phyloP scores from a whole-genome alignment of 2,329 filamentous ascomycete genomes.

The Aspergillus sergii region DNA sequence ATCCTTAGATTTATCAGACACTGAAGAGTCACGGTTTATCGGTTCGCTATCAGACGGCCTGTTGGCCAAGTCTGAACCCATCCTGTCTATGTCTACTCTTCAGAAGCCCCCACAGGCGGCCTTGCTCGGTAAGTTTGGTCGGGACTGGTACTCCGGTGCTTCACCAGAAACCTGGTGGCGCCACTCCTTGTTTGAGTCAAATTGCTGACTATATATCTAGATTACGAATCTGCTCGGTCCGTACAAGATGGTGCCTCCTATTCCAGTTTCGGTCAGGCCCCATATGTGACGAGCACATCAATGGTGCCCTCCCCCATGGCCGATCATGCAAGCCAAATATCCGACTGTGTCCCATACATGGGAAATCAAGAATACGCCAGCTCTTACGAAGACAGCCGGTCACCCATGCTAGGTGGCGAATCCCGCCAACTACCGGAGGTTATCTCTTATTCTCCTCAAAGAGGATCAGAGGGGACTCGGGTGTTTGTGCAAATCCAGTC shows the following conservation, averaged over 20 bases:
- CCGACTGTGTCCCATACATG: conserved; percentile 44
- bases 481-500: conserved; percentile 74
- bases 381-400: conserved; percentile 64
- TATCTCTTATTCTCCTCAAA: conserved; percentile 68
- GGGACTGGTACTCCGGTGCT: neutral
- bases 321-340: conserved; percentile 44
- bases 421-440: conserved; percentile 65
- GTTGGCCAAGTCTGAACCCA: conserved; percentile 60
- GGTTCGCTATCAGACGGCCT: conserved; percentile 54
- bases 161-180: neutral
- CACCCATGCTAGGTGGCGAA: conserved; percentile 67
- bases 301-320: conserved; percentile 45
- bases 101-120: conserved; percentile 73
- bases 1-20: conserved; percentile 48
- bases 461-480: conserved; percentile 70
- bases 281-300: conserved; percentile 39
- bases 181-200: neutral
- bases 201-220: conserved; percentile 23
- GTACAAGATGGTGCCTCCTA: conserved; percentile 47
- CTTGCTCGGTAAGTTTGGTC: conserved; percentile 72
- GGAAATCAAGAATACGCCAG: conserved; percentile 41
- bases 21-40: conserved; percentile 48
- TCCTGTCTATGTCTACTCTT: conserved; percentile 81
- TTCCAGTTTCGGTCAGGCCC: conserved; percentile 40
- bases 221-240: conserved; percentile 41